phyloP scores from a whole-genome alignment of 2,329 filamentous ascomycete genomes.

The Alternaria infectoria region DNA sequence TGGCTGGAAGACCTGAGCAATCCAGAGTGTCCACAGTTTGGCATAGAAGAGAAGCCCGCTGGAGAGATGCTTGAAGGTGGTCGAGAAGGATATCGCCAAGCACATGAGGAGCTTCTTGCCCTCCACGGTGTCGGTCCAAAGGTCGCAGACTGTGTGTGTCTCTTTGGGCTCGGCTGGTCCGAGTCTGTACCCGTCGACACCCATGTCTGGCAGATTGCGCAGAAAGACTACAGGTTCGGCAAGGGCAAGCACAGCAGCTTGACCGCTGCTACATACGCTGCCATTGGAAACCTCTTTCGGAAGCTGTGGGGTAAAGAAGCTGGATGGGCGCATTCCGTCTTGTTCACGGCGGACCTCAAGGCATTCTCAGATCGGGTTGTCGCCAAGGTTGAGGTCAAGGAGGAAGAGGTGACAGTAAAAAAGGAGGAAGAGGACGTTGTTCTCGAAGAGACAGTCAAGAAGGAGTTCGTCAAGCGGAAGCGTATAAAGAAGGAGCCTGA shows the following conservation, averaged over 20 bases:
- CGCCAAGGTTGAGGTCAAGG: constrained; percentile 57
- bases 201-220: constrained; percentile 97
- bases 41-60: constrained; percentile 51
- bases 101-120: constrained; percentile 78
- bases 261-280: constrained; percentile 86
- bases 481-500: constrained; percentile 2
- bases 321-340: constrained; percentile 95
- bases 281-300: constrained; percentile 88
- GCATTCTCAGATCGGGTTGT: constrained; percentile 76
- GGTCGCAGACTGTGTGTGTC: constrained; percentile 92
- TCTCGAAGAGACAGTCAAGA: constrained; percentile 25
- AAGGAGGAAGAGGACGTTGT: constrained; percentile 32
- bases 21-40: constrained; percentile 70
- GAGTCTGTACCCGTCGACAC: constrained; percentile 96
- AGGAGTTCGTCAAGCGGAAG: constrained; percentile 28
- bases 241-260: constrained; percentile 82
- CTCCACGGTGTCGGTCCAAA: constrained; percentile 94
- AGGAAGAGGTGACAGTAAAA: constrained; percentile 49
- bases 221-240: constrained; percentile 92
- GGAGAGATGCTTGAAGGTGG: constrained; percentile 58
- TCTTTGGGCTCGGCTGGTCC: constrained; percentile 96
- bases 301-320: constrained; percentile 90
- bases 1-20: constrained; percentile 85
- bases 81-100: constrained; percentile 73
- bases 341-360: constrained; percentile 91